These are phyloP conservation scores for Geotrichum candidum DNA, from an alignment of 1,139 yeast genomes.

Conservation along the genomic window DNA sequence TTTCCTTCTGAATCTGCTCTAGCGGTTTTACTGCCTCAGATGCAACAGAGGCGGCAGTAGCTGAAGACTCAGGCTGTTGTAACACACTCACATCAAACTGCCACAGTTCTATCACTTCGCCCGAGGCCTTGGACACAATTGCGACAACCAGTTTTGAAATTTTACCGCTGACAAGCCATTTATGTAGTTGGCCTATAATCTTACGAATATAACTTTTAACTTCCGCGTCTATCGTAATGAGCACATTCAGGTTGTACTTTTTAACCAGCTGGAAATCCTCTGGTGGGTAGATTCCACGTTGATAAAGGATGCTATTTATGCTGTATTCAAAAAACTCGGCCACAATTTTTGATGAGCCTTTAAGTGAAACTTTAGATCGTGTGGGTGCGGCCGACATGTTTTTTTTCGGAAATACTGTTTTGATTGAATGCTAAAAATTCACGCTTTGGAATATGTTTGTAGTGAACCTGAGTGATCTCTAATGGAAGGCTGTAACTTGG, in stretches of 20 bases:
- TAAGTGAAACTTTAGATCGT: constrained; percentile 53
- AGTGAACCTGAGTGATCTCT: background rate
- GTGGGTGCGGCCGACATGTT: constrained; percentile 31
- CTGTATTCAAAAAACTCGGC: constrained; percentile 82
- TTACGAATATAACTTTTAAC: constrained; percentile 62
- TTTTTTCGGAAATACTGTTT: background rate
- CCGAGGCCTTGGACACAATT: constrained; percentile 59
- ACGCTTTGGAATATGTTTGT: background rate
- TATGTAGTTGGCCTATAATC: constrained; percentile 70
- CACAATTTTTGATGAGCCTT: constrained; percentile 72
- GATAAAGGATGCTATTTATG: constrained; percentile 75
- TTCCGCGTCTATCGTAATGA: constrained; percentile 71
- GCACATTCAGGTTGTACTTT: constrained; percentile 73
- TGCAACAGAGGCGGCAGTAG: constrained; percentile 16
- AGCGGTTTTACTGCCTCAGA: constrained; percentile 35
- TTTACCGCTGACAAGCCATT: constrained; percentile 72
- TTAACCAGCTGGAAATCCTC: constrained; percentile 77
- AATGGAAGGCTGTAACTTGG: background rate
- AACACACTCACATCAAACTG: constrained; percentile 60
- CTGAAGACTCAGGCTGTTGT: constrained; percentile 14
- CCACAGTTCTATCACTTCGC: constrained; percentile 79
- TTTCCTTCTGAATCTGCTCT: constrained; percentile 61
- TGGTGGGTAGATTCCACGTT: constrained; percentile 83
- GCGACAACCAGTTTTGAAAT: constrained; percentile 67
- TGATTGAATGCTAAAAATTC: background rate